Base-by-base conservation (phyloP, 176 grass and related monocot species). In the Elaeis guineensis region DNA sequence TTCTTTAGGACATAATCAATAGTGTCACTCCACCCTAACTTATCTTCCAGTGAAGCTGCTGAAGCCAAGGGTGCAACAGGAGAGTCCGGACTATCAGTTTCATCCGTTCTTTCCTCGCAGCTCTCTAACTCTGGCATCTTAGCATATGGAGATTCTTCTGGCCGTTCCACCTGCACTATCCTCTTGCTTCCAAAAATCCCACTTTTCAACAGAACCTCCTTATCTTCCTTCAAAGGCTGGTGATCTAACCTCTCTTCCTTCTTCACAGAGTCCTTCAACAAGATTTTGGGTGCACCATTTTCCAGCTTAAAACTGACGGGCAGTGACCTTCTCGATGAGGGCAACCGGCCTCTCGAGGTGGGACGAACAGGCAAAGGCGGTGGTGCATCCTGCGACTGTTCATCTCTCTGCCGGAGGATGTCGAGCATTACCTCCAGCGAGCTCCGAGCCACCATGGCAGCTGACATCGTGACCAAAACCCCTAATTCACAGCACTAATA, bases 371-470 rank as follows among this genome's bases (percentile, higher is more conserved):
- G 93, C 70, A 98, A 86, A 70, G 88, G 77, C 18, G 93, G 93
- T 57, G 84, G 82, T 0, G 69, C 66, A 71, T 92, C 93, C 67
- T 76, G 85, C 16, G 84, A 82, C 67, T 81, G 88, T 61, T 92
- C 87, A 52, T 85, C 88, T 1, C 88, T 79, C 66, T 91, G 80
- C 71, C 73, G 80, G 49, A 98, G 71, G 5, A 71, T 68, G 64
- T 98, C 88, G 12, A 98, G 79, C 93, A 98, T 83, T n/a, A 89
- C 73, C 75, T 98, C 93, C 17, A 98, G 81, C 52, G 93, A 98
- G 79, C 93, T 98, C 75, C 65, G 67, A 21, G 26, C 57, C 16
- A 55, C 72, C 17, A 56, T 65, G 25, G 84, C 69, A 7, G 60
- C 84, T 87, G 85, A 84, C 54, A 74, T 60, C 25, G 73, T 25